Percentiles rank a stretch among this genome's conserved stretches.
Conservation (phyloP, 2,329 filamentous ascomycete genomes). For the Botrytis porri region DNA sequence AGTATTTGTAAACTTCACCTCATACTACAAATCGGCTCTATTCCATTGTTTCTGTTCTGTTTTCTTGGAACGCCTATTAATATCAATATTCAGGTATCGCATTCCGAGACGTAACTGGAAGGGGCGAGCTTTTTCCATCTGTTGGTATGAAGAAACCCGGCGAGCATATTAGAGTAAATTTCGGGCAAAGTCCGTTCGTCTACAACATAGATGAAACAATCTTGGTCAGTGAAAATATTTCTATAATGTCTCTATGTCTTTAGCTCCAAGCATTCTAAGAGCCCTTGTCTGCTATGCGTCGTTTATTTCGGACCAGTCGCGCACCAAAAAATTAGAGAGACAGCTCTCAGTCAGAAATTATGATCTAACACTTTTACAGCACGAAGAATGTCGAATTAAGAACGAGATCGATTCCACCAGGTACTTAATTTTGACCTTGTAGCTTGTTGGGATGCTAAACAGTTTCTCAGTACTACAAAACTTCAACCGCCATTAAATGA, state of each 20-base stretch:
- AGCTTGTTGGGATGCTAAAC: conserved; percentile 2
- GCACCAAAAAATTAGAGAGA: background rate
- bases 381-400: conserved; percentile 32
- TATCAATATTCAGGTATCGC: conserved; percentile 51
- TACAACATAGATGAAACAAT: conserved; percentile 90
- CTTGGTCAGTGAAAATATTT: conserved; percentile 51
- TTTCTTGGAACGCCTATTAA: background rate
- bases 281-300: background rate
- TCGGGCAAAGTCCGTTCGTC: conserved; percentile 73
- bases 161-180: conserved; percentile 62
- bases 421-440: conserved; percentile 29
- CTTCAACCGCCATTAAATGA: conserved; percentile 65
- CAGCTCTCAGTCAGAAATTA: background rate
- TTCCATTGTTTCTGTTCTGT: background rate
- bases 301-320: background rate
- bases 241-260: background rate
- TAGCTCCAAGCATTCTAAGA: background rate
- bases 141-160: conserved; percentile 64
- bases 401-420: conserved; percentile 53
- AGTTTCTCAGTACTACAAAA: conserved; percentile 40
- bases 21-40: background rate
- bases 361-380: conserved; percentile 24
- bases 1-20: conserved; percentile 24
- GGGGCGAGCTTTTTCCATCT: conserved; percentile 62
- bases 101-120: conserved; percentile 57